Base-by-base conservation (phyloP, 2,329 filamentous ascomycete species). In the Colletotrichum orchidophilum region DNA sequence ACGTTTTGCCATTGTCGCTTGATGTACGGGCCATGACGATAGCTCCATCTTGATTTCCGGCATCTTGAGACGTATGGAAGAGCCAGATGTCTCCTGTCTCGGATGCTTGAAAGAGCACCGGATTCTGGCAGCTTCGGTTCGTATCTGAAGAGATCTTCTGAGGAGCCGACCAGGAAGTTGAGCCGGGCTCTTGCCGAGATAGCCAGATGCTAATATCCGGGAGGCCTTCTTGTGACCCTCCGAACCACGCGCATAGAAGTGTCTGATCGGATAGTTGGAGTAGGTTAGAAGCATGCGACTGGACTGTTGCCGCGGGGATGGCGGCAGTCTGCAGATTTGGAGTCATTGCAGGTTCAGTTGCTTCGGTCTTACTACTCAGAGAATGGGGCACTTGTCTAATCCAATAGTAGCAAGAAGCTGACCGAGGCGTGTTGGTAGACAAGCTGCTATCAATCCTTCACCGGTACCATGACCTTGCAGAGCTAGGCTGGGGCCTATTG, bases 241-340 rank as follows among this genome's bases (percentile, higher is more conserved):
- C 83, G 35, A 85, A 85, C 82, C 82, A 85, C 15, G 76, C 80
- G 68, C 83, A 85, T 0, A 85, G 75, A 0, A 85, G 74, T 3
- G 81, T 81, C n/a, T 78, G 78, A 73, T 83, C 78, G 1, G 79
- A 79, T 0, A 85, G 78, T 31, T 80, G 77, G 11, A 85, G 75
- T 11, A 85, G 78, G 66, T 85, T 85, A 12, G 83, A 85, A 11
- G 83, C 83, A 50, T 85, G 83, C 2, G 79, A 83, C 71, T 85
- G 83, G 3, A 81, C 76, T 1, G 83, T 85, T 24, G 79, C 75
- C 7, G 83, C 77, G 1, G 82, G 82, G 5, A 85, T 75, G 5
- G 77, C 66, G 18, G 73, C 74, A 50, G 33, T 69, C 31, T 50
- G 66, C 12, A 72, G 53, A 18, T 29, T 26, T 9, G 52, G 49